Base-by-base conservation (phyloP, 2,329 filamentous ascomycete genomes). In the Penicillium palitans region DNA sequence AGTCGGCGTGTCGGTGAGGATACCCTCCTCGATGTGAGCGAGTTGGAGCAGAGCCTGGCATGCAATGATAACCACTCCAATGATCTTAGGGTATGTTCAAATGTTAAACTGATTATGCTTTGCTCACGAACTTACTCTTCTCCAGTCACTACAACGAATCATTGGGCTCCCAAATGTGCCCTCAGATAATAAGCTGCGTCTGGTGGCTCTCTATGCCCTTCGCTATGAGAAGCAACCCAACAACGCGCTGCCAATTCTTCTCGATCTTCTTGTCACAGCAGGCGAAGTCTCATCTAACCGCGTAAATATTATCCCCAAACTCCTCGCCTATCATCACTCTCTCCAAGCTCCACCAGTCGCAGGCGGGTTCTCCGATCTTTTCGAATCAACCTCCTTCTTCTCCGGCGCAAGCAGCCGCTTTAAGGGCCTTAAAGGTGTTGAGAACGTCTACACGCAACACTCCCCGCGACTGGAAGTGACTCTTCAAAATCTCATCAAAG, bases 401-500 rank as follows among this genome's bases (percentile, higher is more conserved):
- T 90, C 91, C 0, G 90, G 90, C 13, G 92, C 93, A 12, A 84
- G 91, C 40, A 91, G 89, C 69, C 87, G 93, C 6, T 92, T 99
- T 75, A 96, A 96, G 70, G 95, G 95, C 0, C 82, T 99, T 15
- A 97, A 98, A 71, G 95, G 95, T 2, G 95, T 99, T 1, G 96
- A 99, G 74, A 99, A 99, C 68, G 95, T 99, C 29, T 99, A 99
- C 74, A 99, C 95, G 0, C 96, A 99, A 74, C 95, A 99, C 74
- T 96, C 91, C 6, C 92, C 96, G 0, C 83, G 91, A 24, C 77
- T 99, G 17, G 93, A 97, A 74, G 84, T 85, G 25, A 98, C 92
- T 0, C 78, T 99, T 19, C 93, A 97, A 72, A 93, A 93, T 67
- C 80, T 99, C 52, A 93, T 98, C 78, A 97, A 96, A 72, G 96